Evolutionary conservation across 1,284 basidiomycete genomes (phyloP), one percentile per base, ranked within the genome.

Genomic region (Hemileia vastatrix): DNA sequence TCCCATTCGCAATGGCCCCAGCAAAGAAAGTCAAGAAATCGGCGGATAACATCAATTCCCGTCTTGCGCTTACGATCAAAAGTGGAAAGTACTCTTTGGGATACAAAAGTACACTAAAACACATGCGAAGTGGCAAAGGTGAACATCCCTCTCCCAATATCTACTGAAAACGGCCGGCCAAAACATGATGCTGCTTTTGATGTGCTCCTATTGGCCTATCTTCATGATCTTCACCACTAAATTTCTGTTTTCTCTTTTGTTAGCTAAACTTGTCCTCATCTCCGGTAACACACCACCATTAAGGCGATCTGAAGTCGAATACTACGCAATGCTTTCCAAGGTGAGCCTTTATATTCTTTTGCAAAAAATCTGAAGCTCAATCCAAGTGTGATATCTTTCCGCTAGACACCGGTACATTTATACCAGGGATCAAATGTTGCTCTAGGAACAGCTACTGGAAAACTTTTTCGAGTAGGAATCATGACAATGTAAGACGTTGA

Each of bases 221-320:
- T 31, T 48, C 31, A 49, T 45, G 54, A 49, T 50, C 60, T 18
- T 62, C 31, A 61, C 61, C 54, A 50, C 44, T 66, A 21, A 53
- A 36, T 52, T 15, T 36, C n/a, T 49, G 24, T 70, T 23, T 31
- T 27, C 15, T 44, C 40, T 27, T 24, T 43, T 23, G 21, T 48
- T 55, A 95, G 95, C 94, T 79, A 98, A 97, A 82, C 90, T 99
- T 73, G 87, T 99, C 76, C 82, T 99, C 78, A 97, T 99, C 78
- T 92, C 94, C 75, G 93, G 91, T 73, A 99, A 98, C 83, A 96
- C 92, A 81, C 95, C 94, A 65, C 95, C 95, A 68, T 85, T 98
- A 70, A 90, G 95, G 80, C 96, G 96, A 80, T 96, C 93, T 65
- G 95, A 99, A 84, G 83, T 99, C 68, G 95, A 99, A 83, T 99